Base-by-base conservation (phyloP, 352 stramenopile species). In the Phytophthora quininea region DNA sequence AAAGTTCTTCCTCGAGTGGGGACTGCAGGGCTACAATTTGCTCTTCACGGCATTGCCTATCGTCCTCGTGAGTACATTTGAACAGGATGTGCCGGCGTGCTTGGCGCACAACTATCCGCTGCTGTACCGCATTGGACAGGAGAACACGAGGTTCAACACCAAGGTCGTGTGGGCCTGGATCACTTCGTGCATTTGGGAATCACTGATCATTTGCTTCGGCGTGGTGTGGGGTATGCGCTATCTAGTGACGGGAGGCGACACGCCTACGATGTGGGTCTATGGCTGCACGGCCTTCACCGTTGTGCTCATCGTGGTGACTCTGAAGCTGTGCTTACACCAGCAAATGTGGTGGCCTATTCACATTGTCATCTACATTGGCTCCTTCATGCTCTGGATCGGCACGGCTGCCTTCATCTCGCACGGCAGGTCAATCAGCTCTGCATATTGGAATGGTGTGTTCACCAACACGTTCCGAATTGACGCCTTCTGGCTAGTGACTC, bases 11-110 rank as follows among this genome's bases (percentile, higher is more conserved):
- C 91, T 75, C 29, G 86, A 95, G 45, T 49, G 91, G 29, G 78
- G 61, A 1, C 88, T 93, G 64, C 88, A 96, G 62, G 50, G 97
- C 24, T 98, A 98, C 71, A 99, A 98, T 73, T 90, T 99, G 57
- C 79, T 91, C 31, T 97, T 95, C 70, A 98, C 92, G 5, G 90
- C 87, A 33, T 63, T 98, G 47, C 97, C 97, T 46, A 98, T 99
- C 63, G 77, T 91, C 49, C 69, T 88, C 37, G 65, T 95, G 24
- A 86, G 82, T 14, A 84, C 91, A 29, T 79, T 93, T 14, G 85
- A 95, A 68, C 87, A 92, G 59, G 89, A 97, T 35, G 82, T 97
- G 48, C 84, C 88, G n/a, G 90, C 79, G 64, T 50, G 76, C 38
- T 76, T 89, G 5, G 74, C 67, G 4, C 75, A 70, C 4, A 51